A percentile compares a stretch with the other conserved stretches of the same genome.
Conservation (phyloP, 1,139 yeast genomes). For the Debaryomyces sp. region DNA sequence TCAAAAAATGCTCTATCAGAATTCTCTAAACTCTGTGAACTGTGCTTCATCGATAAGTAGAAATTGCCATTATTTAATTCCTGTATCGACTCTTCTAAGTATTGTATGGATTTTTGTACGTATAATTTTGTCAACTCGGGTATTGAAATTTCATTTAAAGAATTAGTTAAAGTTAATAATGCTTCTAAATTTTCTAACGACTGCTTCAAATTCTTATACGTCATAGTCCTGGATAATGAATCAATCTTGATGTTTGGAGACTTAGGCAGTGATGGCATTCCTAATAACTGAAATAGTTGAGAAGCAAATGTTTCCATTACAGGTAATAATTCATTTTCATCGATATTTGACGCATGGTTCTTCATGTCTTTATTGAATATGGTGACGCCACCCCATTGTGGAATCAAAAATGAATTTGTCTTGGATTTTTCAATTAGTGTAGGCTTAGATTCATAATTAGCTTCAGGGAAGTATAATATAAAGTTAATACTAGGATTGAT, state of each 20-base stretch:
- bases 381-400: conserved; percentile 86
- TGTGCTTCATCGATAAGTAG: conserved; percentile 49
- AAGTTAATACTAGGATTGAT: conserved; percentile 70
- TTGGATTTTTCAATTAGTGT: conserved; percentile 45
- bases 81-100: conserved; percentile 36
- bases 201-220: conserved; percentile 53
- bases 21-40: conserved; percentile 56
- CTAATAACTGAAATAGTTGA: conserved; percentile 73
- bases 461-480: conserved; percentile 61
- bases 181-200: conserved; percentile 66
- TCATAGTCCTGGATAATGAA: conserved; percentile 59
- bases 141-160: conserved; percentile 77
- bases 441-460: conserved; percentile 46
- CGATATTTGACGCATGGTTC: conserved; percentile 28
- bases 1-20: conserved; percentile 88
- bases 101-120: conserved; percentile 43
- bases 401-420: conserved; percentile 74
- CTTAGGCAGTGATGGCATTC: conserved; percentile 57
- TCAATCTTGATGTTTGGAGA: conserved; percentile 68
- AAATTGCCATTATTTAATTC: conserved; percentile 36
- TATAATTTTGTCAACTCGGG: conserved; percentile 63
- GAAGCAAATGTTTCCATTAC: conserved; percentile 71
- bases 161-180: conserved; percentile 64
- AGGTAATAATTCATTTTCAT: conserved; percentile 53
- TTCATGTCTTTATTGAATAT: conserved; percentile 48